These are phyloP conservation scores for Penicillium sp. DNA, from an alignment of 2,329 filamentous ascomycete genomes.

Conservation along the genomic window DNA sequence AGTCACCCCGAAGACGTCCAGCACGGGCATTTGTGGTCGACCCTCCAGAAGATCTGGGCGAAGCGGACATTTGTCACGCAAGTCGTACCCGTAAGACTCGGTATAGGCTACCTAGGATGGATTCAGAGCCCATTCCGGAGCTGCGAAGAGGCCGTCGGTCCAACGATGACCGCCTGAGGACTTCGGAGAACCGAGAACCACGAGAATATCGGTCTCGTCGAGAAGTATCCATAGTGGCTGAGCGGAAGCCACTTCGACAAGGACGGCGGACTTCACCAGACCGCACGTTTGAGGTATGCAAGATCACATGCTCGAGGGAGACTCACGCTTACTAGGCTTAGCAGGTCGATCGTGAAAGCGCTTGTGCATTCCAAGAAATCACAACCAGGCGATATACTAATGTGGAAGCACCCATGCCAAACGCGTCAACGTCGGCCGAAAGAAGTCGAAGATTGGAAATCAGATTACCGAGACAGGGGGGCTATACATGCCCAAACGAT, in stretches of 20 bases:
- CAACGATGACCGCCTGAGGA: not conserved
- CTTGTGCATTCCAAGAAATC: not conserved
- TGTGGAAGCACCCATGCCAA: not conserved
- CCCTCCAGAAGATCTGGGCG: not conserved
- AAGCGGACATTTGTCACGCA: not conserved
- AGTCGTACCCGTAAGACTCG: not conserved
- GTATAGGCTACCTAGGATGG: not conserved
- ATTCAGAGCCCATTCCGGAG: not conserved
- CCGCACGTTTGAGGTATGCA: not conserved
- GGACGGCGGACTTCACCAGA: slow-evolving; percentile 2
- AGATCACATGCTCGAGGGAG: not conserved
- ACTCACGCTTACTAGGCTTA: not conserved
- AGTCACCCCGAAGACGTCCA: slow-evolving; percentile 3
- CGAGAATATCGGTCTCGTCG: slow-evolving; percentile 11
- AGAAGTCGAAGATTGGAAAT: not conserved
- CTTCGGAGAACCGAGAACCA: not conserved
- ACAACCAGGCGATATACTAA: not conserved
- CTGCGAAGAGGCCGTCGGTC: not conserved
- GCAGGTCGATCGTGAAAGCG: not conserved
- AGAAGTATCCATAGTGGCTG: slow-evolving; percentile 18
- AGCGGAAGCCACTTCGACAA: slow-evolving; percentile 15
- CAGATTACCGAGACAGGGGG: not conserved
- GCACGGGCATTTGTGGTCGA: slow-evolving; percentile 15
- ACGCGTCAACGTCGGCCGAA: not conserved
- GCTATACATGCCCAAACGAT: not conserved